Percentiles rank a stretch among this genome's conserved stretches.
These are phyloP conservation scores for Cylindrotheca closterium DNA, from an alignment of 108 stramenopile species.

Conservation along the genomic window DNA sequence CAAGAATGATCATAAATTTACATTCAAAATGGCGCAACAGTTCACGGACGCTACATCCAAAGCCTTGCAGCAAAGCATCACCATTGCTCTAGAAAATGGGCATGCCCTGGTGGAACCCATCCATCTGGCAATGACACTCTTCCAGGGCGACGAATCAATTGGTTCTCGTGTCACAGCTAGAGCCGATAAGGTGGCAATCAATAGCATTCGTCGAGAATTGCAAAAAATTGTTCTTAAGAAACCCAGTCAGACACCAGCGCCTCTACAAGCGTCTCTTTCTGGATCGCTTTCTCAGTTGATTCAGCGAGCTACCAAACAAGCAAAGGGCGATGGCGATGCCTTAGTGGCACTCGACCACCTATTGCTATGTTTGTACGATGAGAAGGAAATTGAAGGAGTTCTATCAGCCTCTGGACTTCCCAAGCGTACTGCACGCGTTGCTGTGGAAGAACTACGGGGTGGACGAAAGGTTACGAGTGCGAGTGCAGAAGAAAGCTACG, in stretches of 20 bases:
- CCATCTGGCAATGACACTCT: slow-evolving; percentile 68
- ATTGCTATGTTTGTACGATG: slow-evolving; percentile 68
- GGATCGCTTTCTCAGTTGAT: slow-evolving; percentile 49
- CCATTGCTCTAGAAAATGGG: slow-evolving; percentile 74
- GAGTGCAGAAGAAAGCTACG: slow-evolving; percentile 67
- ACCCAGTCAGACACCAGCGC: slow-evolving; percentile 78
- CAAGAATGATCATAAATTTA: slow-evolving; percentile 8
- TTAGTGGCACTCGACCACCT: slow-evolving; percentile 78
- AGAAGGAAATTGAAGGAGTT: slow-evolving; percentile 48
- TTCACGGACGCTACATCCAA: slow-evolving; percentile 82
- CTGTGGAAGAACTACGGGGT: slow-evolving; percentile 68
- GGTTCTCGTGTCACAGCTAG: slow-evolving; percentile 64
- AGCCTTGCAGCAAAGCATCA: slow-evolving; percentile 56
- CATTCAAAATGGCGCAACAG: slow-evolving; percentile 65
- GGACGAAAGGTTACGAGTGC: slow-evolving; percentile 66
- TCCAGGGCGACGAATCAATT: slow-evolving; percentile 61
- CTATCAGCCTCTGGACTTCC: slow-evolving; percentile 53
- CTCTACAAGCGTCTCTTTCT: slow-evolving; percentile 62
- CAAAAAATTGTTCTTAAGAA: slow-evolving; percentile 63
- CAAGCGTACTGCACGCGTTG: slow-evolving; percentile 58
- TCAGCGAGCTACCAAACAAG: slow-evolving; percentile 57
- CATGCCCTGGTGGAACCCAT: slow-evolving; percentile 71
- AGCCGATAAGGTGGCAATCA: slow-evolving; percentile 41
- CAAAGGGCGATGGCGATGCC: slow-evolving; percentile 78
- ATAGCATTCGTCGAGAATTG: slow-evolving; percentile 56